These are phyloP conservation scores for Malus sylvestris DNA, from an alignment of 306 rosid genomes.

Conservation along the genomic window DNA sequence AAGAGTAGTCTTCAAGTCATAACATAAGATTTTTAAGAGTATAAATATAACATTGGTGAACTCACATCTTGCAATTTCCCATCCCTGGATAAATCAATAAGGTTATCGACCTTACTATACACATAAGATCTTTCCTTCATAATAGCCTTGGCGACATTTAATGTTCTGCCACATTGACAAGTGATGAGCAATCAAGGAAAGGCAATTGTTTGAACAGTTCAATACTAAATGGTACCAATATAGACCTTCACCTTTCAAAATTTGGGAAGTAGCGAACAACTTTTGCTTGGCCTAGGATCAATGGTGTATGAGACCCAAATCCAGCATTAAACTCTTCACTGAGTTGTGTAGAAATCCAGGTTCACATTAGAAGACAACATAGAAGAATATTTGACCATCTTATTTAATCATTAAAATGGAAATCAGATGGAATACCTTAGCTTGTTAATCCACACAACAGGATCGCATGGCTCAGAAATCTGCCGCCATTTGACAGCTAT, in stretches of 20 bases:
- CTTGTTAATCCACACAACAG: slow-evolving; percentile 90
- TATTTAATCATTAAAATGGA: not conserved
- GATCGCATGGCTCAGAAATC: slow-evolving; percentile 90
- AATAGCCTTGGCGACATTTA: slow-evolving; percentile 67
- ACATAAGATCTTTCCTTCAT: slow-evolving; percentile 59
- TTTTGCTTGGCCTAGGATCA: slow-evolving; percentile 95
- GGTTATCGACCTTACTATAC: slow-evolving; percentile 55
- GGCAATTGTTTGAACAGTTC: not conserved
- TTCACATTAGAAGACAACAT: not conserved
- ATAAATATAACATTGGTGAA: not conserved
- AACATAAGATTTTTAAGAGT: not conserved
- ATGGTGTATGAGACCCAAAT: slow-evolving; percentile 93
- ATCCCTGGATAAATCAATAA: slow-evolving; percentile 62
- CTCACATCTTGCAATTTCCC: slow-evolving; percentile 73
- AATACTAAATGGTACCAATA: not conserved
- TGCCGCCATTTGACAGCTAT: slow-evolving; percentile 90
- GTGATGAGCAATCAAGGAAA: slow-evolving; percentile 5
- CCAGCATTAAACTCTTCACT: slow-evolving; percentile 83
- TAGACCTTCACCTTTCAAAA: slow-evolving; percentile 59
- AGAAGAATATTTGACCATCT: not conserved
- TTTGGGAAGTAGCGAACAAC: slow-evolving; percentile 82
- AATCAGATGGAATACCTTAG: slow-evolving; percentile 52
- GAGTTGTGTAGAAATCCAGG: slow-evolving; percentile 22
- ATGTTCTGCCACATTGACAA: slow-evolving; percentile 50
- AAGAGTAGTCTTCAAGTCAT: not conserved